Evolutionary conservation across 2,329 filamentous ascomycete genomes (phyloP).

Genomic region (Fusarium mangiferae): DNA sequence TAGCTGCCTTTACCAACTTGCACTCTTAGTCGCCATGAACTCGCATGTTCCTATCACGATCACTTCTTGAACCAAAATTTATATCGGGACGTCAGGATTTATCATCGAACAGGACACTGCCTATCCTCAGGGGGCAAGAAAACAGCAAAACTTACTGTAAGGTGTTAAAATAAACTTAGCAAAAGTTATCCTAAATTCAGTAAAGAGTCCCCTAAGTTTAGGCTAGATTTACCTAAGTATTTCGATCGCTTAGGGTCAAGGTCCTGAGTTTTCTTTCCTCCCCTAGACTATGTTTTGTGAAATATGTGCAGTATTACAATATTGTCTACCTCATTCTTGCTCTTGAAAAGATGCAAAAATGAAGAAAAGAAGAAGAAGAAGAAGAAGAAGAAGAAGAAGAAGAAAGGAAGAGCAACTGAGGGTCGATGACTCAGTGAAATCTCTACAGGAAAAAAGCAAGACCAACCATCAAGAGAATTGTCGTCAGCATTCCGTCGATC

Average conservation of each 20-base stretch:
- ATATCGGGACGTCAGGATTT: not conserved
- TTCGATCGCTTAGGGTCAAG: too few species aligned
- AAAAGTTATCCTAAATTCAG: too few species aligned
- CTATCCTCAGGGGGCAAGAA: too few species aligned
- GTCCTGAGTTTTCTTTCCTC: too few species aligned
- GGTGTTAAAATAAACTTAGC: too few species aligned
- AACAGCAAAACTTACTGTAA: too few species aligned
- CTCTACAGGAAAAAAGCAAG: not conserved
- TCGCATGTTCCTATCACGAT: not conserved
- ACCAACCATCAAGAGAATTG: not conserved
- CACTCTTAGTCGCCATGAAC: not conserved
- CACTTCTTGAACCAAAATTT: not conserved
- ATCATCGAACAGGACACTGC: not conserved
- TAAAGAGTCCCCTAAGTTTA: too few species aligned
- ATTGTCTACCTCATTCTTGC: not conserved
- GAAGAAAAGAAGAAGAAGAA: too few species aligned
- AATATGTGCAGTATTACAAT: not conserved
- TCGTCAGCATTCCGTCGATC: not conserved
- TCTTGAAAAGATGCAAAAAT: not conserved
- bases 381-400: not conserved
- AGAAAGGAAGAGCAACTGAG: not conserved
- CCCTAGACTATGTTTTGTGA: not conserved
- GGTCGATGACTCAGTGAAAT: not conserved
- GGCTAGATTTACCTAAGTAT: too few species aligned
- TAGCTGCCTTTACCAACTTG: not conserved